phyloP scores from a whole-genome alignment of 352 stramenopile species.

The Globisporangium mamillatum region DNA sequence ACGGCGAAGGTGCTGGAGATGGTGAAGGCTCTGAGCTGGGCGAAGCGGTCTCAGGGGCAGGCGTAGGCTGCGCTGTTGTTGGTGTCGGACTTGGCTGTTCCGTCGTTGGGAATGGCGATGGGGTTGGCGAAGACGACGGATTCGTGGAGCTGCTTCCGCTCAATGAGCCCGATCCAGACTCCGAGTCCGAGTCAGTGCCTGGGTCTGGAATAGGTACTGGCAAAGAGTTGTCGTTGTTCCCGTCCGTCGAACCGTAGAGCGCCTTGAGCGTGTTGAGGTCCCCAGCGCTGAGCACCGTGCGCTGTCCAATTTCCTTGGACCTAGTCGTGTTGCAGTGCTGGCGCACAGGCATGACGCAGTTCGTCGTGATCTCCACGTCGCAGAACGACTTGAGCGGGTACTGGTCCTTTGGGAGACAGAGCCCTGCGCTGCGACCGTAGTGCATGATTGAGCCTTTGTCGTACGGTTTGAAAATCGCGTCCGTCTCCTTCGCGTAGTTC shows the following conservation, averaged over 20 bases:
- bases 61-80: neutral
- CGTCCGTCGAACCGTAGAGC: slow-evolving; percentile 47
- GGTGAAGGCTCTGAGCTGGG: neutral
- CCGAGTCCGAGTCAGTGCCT: neutral
- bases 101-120: neutral
- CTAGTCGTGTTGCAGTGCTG: slow-evolving; percentile 73
- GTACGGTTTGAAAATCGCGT: slow-evolving; percentile 63
- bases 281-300: slow-evolving; percentile 46
- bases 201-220: slow-evolving; percentile 30
- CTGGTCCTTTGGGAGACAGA: slow-evolving; percentile 70
- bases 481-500: slow-evolving; percentile 67
- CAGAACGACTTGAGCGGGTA: slow-evolving; percentile 67
- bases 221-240: slow-evolving; percentile 24
- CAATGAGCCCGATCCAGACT: neutral
- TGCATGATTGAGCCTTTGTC: slow-evolving; percentile 79
- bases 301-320: slow-evolving; percentile 56
- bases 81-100: neutral
- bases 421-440: slow-evolving; percentile 53
- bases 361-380: slow-evolving; percentile 56
- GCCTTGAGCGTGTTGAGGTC: slow-evolving; percentile 64
- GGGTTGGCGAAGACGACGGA: slow-evolving; percentile 18
- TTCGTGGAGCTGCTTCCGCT: slow-evolving; percentile 15
- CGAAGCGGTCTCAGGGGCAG: neutral
- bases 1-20: neutral
- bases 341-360: slow-evolving; percentile 63